Percentiles rank a stretch among this genome's conserved stretches.
These are phyloP conservation scores for Chaetoscypha palmicola DNA, from an alignment of 2,329 filamentous ascomycete species.

Conservation along the genomic window DNA sequence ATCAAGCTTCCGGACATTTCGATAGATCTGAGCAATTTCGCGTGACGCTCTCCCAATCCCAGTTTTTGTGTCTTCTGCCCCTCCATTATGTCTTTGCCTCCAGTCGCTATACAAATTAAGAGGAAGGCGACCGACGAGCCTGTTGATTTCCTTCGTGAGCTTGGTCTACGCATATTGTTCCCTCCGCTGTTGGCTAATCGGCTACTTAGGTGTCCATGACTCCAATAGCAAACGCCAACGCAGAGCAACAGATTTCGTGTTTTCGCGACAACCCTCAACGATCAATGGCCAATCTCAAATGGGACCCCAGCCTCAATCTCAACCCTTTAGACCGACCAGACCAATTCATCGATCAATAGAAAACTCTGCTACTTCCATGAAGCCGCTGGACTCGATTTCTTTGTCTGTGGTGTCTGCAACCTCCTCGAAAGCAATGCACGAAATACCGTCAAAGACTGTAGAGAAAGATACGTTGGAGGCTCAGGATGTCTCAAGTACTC, in stretches of 20 bases:
- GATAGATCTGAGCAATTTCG: too few relatives aligned
- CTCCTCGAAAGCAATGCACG: too few relatives aligned
- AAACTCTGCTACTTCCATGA: conserved; percentile 6
- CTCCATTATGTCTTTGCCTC: conserved; percentile 27
- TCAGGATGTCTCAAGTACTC: conserved; percentile 30
- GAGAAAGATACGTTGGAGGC: too few relatives aligned
- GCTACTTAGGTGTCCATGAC: conserved; percentile 27
- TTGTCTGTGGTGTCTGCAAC: too few relatives aligned
- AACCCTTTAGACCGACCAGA: conserved; percentile 17
- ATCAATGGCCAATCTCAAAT: conserved; percentile 2
- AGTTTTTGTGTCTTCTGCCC: background rate
- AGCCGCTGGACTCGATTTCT: background rate
- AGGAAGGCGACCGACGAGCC: conserved; percentile 30
- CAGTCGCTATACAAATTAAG: conserved; percentile 29
- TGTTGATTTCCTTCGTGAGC: conserved; percentile 30
- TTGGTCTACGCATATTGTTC: too few relatives aligned
- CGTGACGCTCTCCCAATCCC: too few relatives aligned
- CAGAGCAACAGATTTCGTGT: conserved; percentile 25
- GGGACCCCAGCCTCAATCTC: conserved; percentile 6
- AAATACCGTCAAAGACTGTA: too few relatives aligned
- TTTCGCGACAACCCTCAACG: conserved; percentile 22
- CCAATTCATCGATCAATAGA: conserved; percentile 7
- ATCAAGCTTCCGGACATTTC: background rate
- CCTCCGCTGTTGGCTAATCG: too few relatives aligned
- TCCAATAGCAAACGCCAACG: conserved; percentile 21